phyloP scores from a whole-genome alignment of 805 yeast genomes.

The Lachancea lanzarotensis region DNA sequence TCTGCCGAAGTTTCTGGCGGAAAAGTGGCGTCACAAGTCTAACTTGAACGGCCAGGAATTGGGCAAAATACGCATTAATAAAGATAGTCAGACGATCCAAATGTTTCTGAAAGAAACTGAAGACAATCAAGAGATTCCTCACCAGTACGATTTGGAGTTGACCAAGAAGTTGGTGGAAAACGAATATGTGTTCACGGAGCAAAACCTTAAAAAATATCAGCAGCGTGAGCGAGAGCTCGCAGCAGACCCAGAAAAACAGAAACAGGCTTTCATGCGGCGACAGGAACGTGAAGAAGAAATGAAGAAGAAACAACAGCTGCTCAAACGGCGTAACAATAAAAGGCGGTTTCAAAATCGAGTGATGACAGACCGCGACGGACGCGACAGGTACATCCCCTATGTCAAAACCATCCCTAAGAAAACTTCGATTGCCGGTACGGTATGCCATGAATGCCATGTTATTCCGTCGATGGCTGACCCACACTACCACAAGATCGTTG shows the following conservation, averaged over 20 bases:
- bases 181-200: slow-evolving; percentile 82
- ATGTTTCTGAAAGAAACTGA: slow-evolving; percentile 45
- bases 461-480: slow-evolving; percentile 71
- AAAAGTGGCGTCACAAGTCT: slow-evolving; percentile 64
- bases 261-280: slow-evolving; percentile 30
- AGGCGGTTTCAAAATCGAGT: slow-evolving; percentile 31
- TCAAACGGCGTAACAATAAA: slow-evolving; percentile 34
- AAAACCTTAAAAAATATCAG: slow-evolving; percentile 57
- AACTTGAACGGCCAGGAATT: slow-evolving; percentile 64
- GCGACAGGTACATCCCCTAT: slow-evolving; percentile 59
- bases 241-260: slow-evolving; percentile 34
- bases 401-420: slow-evolving; percentile 85
- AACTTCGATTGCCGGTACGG: slow-evolving; percentile 78
- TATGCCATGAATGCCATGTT: slow-evolving; percentile 87
- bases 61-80: slow-evolving; percentile 72
- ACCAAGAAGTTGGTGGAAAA: slow-evolving; percentile 76
- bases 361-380: slow-evolving; percentile 35
- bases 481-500: slow-evolving; percentile 59
- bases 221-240: slow-evolving; percentile 32
- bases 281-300: slow-evolving; percentile 32
- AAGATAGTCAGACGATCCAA: slow-evolving; percentile 45
- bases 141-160: slow-evolving; percentile 72
- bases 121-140: slow-evolving; percentile 57
- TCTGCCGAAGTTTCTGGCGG: slow-evolving; percentile 80
- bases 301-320: slow-evolving; percentile 35